Evolutionary conservation across 768 basidiomycete genomes (phyloP).

Genomic region (Tulasnella sp.): DNA sequence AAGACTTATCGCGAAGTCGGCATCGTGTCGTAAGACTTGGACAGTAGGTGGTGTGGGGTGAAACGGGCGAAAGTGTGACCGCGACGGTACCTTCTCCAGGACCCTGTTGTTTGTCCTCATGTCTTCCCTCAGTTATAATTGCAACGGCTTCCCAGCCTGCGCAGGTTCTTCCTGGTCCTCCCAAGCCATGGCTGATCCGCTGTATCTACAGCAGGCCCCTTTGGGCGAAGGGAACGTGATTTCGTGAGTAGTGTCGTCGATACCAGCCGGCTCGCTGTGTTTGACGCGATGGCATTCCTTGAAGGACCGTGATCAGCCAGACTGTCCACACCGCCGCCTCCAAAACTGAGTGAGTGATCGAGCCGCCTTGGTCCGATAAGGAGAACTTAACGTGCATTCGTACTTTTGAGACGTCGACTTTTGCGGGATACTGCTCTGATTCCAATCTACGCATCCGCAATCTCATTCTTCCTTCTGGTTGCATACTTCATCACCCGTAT

Average conservation of each 20-base stretch:
- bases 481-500: constrained; percentile 42
- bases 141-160: not conserved
- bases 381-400: not conserved
- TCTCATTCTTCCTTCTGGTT: constrained; percentile 46
- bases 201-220: not conserved
- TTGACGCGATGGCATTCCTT: not conserved
- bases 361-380: not conserved
- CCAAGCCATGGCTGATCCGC: constrained; percentile 7
- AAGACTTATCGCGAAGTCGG: no score
- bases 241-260: not conserved
- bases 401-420: not conserved
- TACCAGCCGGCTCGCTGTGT: not conserved
- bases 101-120: constrained; percentile 1
- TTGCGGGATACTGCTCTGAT: constrained; percentile 43
- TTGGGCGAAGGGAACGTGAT: not conserved
- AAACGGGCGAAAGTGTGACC: no score
- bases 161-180: not conserved
- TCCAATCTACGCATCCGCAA: constrained; percentile 46
- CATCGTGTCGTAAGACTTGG: no score
- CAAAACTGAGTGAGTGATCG: constrained; percentile 4
- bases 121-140: not conserved
- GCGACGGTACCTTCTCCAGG: no score
- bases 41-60: no score
- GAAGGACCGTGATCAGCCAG: not conserved
- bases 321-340: not conserved